Evolutionary conservation across 495 filamentous ascomycete genomes (phyloP), one percentile per base, ranked within the genome.

Genomic region (Penicillium roqueforti): DNA sequence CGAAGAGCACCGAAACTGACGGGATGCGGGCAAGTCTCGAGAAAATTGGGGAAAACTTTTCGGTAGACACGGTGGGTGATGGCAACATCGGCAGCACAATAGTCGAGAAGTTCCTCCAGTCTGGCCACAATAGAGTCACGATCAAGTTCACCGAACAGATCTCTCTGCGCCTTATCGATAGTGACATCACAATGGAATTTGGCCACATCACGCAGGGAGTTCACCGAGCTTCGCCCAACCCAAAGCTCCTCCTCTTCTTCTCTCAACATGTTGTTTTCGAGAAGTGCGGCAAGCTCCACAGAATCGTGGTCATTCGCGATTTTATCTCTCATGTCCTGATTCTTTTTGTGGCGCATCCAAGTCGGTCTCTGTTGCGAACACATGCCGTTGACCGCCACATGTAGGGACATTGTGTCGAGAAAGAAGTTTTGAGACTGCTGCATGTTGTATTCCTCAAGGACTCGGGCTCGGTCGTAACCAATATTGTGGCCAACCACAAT

Each of bases 311-410:
- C 86, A 47, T 71, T 84, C 13, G 87, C 80, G 44, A 93, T 83
- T 66, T 87, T 89, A 48, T 96, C 91, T 37, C 89, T 76, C 42
- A 95, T 61, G 58, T 96, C 92, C 58, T 85, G 82, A 56, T 84
- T 87, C 65, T 99, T 99, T 61, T 88, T 87, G 62, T 95, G 87
- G 57, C 91, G 93, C 85, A 95, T 88, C 93, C 93, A 99, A 1
- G 89, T 93, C 8, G 93, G 93, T 46, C 93, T 80, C 68, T 99
- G 93, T 50, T 87, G 87, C 9, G 93, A 97, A 66, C 93, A 99
- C 93, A 99, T 99, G 28, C 93, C 93, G 62, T 99, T 99, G 8
- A 96, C 92, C 11, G 93, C 93, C 7, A 97, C 92, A 66, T 99
- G 93, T 46, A 99, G 77, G 8, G 91, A 96, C 93, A 99, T 99